Base-by-base conservation (phyloP, 2,329 filamentous ascomycete species). In the Trichoderma sp. region DNA sequence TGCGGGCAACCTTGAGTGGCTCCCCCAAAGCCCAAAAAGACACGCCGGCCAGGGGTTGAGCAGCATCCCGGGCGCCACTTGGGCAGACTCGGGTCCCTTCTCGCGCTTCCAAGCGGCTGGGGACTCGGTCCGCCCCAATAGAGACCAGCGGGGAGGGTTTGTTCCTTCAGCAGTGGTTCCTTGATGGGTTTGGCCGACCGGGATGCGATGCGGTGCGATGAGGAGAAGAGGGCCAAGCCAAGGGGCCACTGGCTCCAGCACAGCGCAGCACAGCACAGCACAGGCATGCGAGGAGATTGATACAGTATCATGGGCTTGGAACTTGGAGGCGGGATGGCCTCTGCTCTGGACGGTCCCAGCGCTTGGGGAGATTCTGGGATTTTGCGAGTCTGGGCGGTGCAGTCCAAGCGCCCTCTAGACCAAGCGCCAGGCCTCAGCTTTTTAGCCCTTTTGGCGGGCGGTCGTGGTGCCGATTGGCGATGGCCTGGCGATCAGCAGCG, bases 391-490 rank as follows among this genome's bases (percentile, higher is more conserved):
- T 33, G 35, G 35, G 37, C 31, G 49, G 63, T 66, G 37, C 31
- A 58, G 63, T 58, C 63, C 63, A 66, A 66, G 53, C 63, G 63
- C 53, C 53, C 52, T 58, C 63, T 35, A 58, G 64, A 37, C 37
- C 64, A 52, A 67, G 55, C 55, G 43, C 64, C 64, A 49, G 64
- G 58, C 55, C 31, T 33, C 55, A 59, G 52, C 47, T 47, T 57
- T 24, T 60, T 68, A 60, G 65, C 49, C 56, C 57, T 68, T 40
- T 43, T 49, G 27, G 33, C 31, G 66, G 66, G 57, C 66, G 58
- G 66, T 61, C 66, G 59, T 61, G 35, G 58, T 63, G 58, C 66
- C 66, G 66, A 68, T 68, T 68, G 66, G 66, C 66, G 66, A 68
- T 21, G 52, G 58, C 35, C 29, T 63, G 66, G 59, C 65, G 65